Conservation (phyloP, 2,329 filamentous ascomycete genomes). For the Fusarium fracticaudum region DNA sequence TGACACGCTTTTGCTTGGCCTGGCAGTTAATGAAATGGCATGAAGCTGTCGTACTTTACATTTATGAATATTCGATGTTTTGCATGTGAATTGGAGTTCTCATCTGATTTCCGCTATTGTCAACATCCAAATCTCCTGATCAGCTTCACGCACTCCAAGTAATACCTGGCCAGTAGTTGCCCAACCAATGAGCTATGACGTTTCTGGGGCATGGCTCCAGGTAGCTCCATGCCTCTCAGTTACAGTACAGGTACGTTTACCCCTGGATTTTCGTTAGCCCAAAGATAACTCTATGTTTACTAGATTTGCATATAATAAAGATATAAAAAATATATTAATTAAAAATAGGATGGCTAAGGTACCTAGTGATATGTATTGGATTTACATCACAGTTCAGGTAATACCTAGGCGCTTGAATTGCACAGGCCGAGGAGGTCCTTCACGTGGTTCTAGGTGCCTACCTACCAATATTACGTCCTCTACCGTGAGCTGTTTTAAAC, state of each 20-base stretch:
- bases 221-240: neutral
- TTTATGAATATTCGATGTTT: neutral
- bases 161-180: neutral
- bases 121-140: neutral
- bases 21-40: slow-evolving; percentile 16
- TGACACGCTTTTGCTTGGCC: slow-evolving; percentile 31
- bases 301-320: neutral
- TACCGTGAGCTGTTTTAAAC: neutral
- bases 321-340: neutral
- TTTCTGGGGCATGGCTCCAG: neutral
- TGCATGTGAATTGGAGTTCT: neutral
- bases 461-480: no score
- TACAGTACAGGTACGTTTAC: neutral
- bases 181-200: slow-evolving; percentile 3
- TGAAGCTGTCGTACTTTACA: neutral
- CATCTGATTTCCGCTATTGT: neutral
- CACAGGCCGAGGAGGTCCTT: neutral
- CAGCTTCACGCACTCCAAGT: neutral
- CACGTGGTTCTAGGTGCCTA: neutral
- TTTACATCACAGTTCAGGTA: neutral
- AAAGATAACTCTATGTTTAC: neutral
- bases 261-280: neutral
- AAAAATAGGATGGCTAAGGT: neutral
- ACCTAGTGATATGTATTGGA: no score
- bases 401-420: neutral